These are phyloP conservation scores for Polygonum maritimum DNA, from an alignment of 148 eudicot genomes.

Conservation along the genomic window DNA sequence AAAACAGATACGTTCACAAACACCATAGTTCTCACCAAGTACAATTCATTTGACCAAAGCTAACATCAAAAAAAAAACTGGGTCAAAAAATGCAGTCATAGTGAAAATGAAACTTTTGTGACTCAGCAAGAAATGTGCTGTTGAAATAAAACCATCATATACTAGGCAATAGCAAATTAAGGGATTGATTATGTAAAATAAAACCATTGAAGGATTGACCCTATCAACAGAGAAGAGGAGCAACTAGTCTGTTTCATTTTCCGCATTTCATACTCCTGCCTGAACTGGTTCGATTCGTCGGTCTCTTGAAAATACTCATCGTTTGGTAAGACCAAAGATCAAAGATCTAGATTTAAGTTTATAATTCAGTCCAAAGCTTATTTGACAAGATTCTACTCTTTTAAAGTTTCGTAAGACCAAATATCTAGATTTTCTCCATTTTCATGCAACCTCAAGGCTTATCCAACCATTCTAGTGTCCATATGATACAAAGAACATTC, in stretches of 20 bases:
- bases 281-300: slow-evolving; percentile 43
- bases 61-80: not conserved
- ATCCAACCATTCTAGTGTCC: no score
- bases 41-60: not conserved
- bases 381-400: no score
- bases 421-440: no score
- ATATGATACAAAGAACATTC: no score
- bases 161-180: not conserved
- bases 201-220: no score
- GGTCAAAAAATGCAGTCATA: not conserved
- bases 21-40: no score
- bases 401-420: no score
- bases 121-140: not conserved
- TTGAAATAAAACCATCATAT: no score
- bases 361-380: no score
- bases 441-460: no score
- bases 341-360: no score
- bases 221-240: not conserved
- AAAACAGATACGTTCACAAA: not conserved
- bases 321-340: no score
- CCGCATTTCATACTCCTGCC: slow-evolving; percentile 67
- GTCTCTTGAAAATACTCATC: slow-evolving; percentile 35
- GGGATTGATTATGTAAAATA: not conserved
- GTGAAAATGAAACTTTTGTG: not conserved
- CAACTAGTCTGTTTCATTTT: slow-evolving; percentile 38